phyloP scores from a whole-genome alignment of 345 rosid species.

The Salix purpurea region DNA sequence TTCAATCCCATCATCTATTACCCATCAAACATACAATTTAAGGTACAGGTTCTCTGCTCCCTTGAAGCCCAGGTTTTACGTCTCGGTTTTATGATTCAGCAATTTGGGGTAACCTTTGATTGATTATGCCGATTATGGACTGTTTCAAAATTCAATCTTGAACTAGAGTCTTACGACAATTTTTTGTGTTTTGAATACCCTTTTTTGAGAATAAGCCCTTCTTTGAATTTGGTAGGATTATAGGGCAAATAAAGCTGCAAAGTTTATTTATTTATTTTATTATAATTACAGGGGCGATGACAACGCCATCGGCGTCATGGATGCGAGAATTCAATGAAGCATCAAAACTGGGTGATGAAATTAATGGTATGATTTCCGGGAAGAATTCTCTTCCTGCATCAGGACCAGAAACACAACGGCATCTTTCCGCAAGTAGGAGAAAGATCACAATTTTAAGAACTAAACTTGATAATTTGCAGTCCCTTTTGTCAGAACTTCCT shows the following conservation, averaged over 20 bases:
- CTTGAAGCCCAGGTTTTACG: not conserved
- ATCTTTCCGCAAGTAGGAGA: constrained; percentile 74
- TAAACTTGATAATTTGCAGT: constrained; percentile 70
- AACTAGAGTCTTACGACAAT: not conserved
- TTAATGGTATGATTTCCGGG: constrained; percentile 77
- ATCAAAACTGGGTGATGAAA: constrained; percentile 66
- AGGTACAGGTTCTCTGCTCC: not conserved
- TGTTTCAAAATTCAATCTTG: not conserved
- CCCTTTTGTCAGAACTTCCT: constrained; percentile 64
- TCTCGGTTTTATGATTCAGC: not conserved
- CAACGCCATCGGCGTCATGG: constrained; percentile 75
- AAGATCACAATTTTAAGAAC: constrained; percentile 89
- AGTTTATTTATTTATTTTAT: not conserved
- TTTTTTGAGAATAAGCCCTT: not conserved
- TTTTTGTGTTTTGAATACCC: not conserved
- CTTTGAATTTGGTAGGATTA: not conserved
- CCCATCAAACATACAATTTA: not conserved
- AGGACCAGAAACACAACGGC: constrained; percentile 88
- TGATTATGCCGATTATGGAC: not conserved
- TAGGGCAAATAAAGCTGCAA: not conserved
- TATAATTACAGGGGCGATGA: constrained; percentile 37
- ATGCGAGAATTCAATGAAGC: constrained; percentile 82
- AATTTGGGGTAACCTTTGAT: not conserved
- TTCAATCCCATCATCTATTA: not conserved
- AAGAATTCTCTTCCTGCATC: constrained; percentile 45